Evolutionary conservation across 148 eudicot species (phyloP).

Genomic region (Fallopia convolvulus): DNA sequence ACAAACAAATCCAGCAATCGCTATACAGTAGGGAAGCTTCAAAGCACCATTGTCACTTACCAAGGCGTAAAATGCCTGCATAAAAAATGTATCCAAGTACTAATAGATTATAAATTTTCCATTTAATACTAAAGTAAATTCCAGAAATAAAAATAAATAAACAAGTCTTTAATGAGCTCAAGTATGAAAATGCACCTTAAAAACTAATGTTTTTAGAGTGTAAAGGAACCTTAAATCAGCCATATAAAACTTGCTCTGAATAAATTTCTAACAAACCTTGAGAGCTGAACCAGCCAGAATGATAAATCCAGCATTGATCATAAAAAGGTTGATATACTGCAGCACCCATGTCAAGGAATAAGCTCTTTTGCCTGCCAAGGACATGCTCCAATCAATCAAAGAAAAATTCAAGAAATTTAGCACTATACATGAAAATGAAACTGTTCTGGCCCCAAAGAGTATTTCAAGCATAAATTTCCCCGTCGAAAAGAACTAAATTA

Average conservation of each 20-base stretch:
- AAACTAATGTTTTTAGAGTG: background rate
- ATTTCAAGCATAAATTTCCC: background rate
- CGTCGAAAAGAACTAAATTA: background rate
- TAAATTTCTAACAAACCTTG: slow-evolving; percentile 33
- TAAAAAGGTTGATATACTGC: slow-evolving; percentile 83
- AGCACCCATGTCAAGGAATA: slow-evolving; percentile 74
- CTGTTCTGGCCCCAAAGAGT: background rate
- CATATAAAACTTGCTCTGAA: background rate
- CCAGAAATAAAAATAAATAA: background rate
- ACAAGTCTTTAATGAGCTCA: background rate
- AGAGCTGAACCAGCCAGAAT: slow-evolving; percentile 77
- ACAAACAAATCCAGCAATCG: slow-evolving; percentile 68
- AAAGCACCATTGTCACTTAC: slow-evolving; percentile 40
- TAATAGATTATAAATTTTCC: background rate
- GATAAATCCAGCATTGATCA: slow-evolving; percentile 84
- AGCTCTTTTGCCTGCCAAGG: slow-evolving; percentile 53
- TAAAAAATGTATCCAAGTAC: background rate
- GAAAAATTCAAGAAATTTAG: background rate
- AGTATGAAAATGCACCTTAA: background rate
- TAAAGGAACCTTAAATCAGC: background rate
- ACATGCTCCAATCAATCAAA: slow-evolving; percentile 5
- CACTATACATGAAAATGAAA: background rate
- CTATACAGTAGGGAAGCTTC: slow-evolving; percentile 84
- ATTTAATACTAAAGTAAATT: background rate
- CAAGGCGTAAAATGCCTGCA: slow-evolving; percentile 70